Percentiles rank a stretch among this genome's conserved stretches.
Conservation (phyloP, 1,284 basidiomycete species). For the Xerocomus nothofagi region DNA sequence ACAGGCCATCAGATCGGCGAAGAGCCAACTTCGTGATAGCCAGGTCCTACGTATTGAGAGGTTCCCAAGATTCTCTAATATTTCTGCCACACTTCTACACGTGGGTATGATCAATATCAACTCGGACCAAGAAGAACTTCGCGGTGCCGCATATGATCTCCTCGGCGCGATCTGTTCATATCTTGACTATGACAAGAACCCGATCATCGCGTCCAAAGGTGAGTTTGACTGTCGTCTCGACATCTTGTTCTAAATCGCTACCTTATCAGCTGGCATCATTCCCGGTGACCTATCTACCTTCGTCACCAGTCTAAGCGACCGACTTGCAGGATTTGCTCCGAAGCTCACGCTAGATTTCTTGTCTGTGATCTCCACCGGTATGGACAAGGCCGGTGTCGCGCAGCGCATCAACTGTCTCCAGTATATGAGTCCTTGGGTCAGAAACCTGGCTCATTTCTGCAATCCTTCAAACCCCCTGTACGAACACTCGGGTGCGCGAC, state of each 20-base stretch:
- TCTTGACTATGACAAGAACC: slow-evolving; percentile 72
- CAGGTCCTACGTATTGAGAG: slow-evolving; percentile 62
- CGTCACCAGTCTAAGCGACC: slow-evolving; percentile 66
- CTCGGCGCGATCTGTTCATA: slow-evolving; percentile 77
- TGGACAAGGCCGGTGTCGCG: slow-evolving; percentile 51
- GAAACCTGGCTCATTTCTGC: slow-evolving; percentile 71
- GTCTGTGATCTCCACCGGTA: slow-evolving; percentile 71
- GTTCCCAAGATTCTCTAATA: slow-evolving; percentile 76
- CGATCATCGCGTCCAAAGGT: slow-evolving; percentile 70
- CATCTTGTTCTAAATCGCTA: slow-evolving; percentile 9
- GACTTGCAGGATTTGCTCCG: slow-evolving; percentile 70
- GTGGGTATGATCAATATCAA: slow-evolving; percentile 79
- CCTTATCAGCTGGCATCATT: slow-evolving; percentile 60
- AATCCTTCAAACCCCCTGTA: slow-evolving; percentile 65
- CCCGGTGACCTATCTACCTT: slow-evolving; percentile 72
- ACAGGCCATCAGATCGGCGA: slow-evolving; percentile 67
- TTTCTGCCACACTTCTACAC: slow-evolving; percentile 80
- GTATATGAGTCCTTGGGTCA: slow-evolving; percentile 86
- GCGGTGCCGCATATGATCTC: slow-evolving; percentile 75
- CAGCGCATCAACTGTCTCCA: slow-evolving; percentile 73
- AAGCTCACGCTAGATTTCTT: slow-evolving; percentile 86
- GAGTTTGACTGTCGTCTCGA: slow-evolving; percentile 19
- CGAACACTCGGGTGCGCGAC: slow-evolving; percentile 67
- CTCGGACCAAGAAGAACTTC: slow-evolving; percentile 71
- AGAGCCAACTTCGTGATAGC: slow-evolving; percentile 61